These are phyloP conservation scores for Pseudogymnoascus destructans DNA, from an alignment of 2,329 filamentous ascomycete genomes.

Conservation along the genomic window DNA sequence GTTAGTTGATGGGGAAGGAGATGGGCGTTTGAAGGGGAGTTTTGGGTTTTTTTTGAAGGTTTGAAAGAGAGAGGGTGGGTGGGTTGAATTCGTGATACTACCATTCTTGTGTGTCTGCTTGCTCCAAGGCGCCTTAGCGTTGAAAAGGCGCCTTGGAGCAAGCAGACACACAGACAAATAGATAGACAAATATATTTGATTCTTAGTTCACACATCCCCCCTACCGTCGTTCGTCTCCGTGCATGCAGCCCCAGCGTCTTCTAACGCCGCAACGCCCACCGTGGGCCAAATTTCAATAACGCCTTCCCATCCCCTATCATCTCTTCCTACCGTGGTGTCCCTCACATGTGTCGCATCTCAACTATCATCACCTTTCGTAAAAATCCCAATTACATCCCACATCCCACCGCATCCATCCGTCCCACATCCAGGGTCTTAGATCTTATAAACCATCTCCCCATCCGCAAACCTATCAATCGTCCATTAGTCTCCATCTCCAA, in stretches of 20 bases:
- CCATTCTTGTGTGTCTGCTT: too few species aligned
- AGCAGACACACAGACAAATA: neutral
- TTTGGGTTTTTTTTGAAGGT: neutral
- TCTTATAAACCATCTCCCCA: slow-evolving; percentile 57
- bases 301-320: neutral
- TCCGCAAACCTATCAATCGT: slow-evolving; percentile 36
- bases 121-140: too few species aligned
- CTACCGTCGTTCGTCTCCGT: neutral
- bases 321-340: neutral
- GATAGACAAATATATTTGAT: neutral
- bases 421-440: slow-evolving; percentile 32
- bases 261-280: neutral
- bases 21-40: neutral
- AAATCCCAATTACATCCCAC: neutral
- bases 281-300: neutral
- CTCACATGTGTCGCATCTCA: neutral
- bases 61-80: neutral
- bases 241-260: neutral
- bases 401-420: neutral
- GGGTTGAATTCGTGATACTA: neutral
- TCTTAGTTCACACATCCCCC: neutral
- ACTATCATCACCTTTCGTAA: neutral
- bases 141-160: neutral
- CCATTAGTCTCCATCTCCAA: slow-evolving; percentile 1
- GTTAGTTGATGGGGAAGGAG: neutral